These are phyloP conservation scores for Cyclotella sp. DNA, from an alignment of 108 stramenopile species.

Conservation along the genomic window DNA sequence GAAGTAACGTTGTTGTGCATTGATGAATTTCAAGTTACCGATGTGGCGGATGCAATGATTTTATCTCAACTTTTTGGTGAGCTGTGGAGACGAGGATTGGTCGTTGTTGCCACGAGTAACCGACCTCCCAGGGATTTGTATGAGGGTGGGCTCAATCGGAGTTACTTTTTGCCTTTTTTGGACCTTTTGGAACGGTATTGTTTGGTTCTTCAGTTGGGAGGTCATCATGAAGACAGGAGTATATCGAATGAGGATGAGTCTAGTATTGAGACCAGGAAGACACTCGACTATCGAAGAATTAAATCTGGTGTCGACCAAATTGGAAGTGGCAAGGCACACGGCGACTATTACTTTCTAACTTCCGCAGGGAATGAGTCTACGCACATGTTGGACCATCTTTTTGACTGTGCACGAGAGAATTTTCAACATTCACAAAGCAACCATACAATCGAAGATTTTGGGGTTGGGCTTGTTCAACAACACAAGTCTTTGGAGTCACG, in stretches of 20 bases:
- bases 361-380: conserved; percentile 6
- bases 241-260: conserved; percentile 1
- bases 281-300: conserved; percentile 38
- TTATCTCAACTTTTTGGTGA: conserved; percentile 78
- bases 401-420: not conserved
- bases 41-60: conserved; percentile 96
- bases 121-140: conserved; percentile 92
- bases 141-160: conserved; percentile 93
- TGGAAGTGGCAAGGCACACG: conserved; percentile 10
- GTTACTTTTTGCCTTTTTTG: conserved; percentile 96
- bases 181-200: conserved; percentile 80
- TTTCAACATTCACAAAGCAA: too few relatives aligned
- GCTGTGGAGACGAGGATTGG: conserved; percentile 72
- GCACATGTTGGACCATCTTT: conserved; percentile 34
- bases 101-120: conserved; percentile 97
- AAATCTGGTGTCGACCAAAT: conserved; percentile 29
- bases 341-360: conserved; percentile 40
- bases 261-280: conserved; percentile 6
- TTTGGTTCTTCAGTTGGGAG: conserved; percentile 72
- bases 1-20: conserved; percentile 91
- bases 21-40: conserved; percentile 99
- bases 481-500: not conserved
- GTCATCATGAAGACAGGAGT: not conserved
- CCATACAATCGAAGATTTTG: too few relatives aligned
- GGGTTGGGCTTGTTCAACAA: too few relatives aligned